phyloP scores from a whole-genome alignment of 805 yeast genomes.

The Hanseniaspora taiwanica region DNA sequence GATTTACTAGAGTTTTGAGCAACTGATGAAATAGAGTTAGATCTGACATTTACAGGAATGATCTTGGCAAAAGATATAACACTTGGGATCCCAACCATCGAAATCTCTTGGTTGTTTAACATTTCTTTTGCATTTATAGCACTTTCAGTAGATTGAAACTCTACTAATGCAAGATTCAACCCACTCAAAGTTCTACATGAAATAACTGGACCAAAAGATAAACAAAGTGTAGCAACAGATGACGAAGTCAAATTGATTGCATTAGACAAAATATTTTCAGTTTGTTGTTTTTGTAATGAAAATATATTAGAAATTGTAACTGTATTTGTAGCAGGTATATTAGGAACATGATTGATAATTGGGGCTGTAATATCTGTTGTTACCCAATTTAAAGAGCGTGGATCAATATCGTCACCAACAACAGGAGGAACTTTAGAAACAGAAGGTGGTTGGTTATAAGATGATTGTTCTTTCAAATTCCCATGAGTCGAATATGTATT shows the following conservation, averaged over 20 bases:
- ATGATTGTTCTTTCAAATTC: no score
- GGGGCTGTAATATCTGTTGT: conserved; percentile 60
- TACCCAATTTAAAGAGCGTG: conserved; percentile 45
- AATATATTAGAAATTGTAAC: conserved; percentile 62
- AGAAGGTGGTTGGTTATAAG: no score
- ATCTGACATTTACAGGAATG: conserved; percentile 18
- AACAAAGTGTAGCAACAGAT: conserved; percentile 46
- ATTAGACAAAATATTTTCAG: conserved; percentile 41
- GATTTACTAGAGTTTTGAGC: conserved; percentile 1
- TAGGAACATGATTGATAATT: conserved; percentile 60
- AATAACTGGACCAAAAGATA: conserved; percentile 47
- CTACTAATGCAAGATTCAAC: conserved; percentile 46
- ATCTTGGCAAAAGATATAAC: conserved; percentile 78
- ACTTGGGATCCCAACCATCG: conserved; percentile 61
- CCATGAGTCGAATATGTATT: no score
- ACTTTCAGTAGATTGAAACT: conserved; percentile 54
- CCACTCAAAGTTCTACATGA: conserved; percentile 48
- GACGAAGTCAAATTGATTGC: conserved; percentile 29
- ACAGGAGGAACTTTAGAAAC: conserved; percentile 22
- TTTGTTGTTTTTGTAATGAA: conserved; percentile 21
- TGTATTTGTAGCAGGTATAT: conserved; percentile 58
- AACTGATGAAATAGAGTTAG: conserved; percentile 5
- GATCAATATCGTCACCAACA: conserved; percentile 47
- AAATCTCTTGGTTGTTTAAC: conserved; percentile 69
- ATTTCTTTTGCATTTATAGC: conserved; percentile 71